These are phyloP conservation scores for Erodium trifolium DNA, from an alignment of 441 rosid genomes.

Conservation along the genomic window DNA sequence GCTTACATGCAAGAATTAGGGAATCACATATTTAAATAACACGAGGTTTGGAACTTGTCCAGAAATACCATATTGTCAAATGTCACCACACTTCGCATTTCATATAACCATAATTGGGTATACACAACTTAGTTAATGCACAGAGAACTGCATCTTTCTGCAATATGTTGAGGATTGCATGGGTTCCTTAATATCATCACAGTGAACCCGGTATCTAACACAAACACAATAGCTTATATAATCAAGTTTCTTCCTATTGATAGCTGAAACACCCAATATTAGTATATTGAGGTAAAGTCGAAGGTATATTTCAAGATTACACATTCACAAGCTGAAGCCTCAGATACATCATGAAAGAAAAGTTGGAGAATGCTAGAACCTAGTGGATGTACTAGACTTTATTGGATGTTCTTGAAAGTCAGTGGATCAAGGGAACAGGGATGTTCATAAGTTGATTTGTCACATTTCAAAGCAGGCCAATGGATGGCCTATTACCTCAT, in stretches of 20 bases:
- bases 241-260: background rate
- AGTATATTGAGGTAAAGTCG: background rate
- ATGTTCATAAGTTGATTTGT: background rate
- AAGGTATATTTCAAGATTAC: background rate
- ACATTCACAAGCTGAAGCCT: background rate
- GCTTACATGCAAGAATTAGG: background rate
- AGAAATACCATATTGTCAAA: background rate
- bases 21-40: background rate
- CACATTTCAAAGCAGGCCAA: background rate
- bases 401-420: background rate
- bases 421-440: background rate
- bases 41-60: background rate
- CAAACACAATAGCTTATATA: background rate
- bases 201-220: background rate
- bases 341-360: background rate
- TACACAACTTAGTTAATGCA: background rate
- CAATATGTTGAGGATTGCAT: too few species aligned
- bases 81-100: background rate
- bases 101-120: slow-evolving; percentile 2
- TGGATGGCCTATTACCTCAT: background rate
- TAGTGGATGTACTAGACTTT: background rate
- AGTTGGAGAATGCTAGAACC: background rate
- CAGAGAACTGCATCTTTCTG: background rate
- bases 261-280: background rate
- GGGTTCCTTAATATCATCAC: background rate